phyloP scores from a whole-genome alignment of 176 grass and related monocot genomes.

The Zizania latifolia region DNA sequence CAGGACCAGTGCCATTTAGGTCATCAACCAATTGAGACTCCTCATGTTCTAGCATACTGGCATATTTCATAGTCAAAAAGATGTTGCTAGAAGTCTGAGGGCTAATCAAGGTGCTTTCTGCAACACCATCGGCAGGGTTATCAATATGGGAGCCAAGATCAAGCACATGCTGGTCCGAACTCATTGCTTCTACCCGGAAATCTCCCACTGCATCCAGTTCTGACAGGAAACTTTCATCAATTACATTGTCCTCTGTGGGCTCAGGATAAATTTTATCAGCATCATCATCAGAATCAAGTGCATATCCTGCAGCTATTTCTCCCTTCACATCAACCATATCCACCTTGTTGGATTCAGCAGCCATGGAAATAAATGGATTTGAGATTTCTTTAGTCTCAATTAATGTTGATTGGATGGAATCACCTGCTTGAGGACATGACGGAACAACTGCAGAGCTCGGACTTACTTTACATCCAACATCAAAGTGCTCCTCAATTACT shows the following conservation, averaged over 20 bases:
- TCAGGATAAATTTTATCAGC: constrained; percentile 66
- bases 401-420: constrained; percentile 26
- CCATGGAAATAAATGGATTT: constrained; percentile 26
- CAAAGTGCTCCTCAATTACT: constrained; percentile 46
- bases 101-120: constrained; percentile 7
- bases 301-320: constrained; percentile 23
- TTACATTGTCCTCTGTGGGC: constrained; percentile 40
- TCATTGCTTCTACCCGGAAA: constrained; percentile 49
- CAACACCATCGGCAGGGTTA: constrained; percentile 28
- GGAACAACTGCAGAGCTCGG: constrained; percentile 14
- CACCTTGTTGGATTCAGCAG: constrained; percentile 21
- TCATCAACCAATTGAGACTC: constrained; percentile 25
- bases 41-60: constrained; percentile 4
- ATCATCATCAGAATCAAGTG: constrained; percentile 71
- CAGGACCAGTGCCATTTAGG: constrained; percentile 14
- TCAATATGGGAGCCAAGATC: constrained; percentile 13
- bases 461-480: constrained; percentile 28
- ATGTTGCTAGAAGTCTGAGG: constrained; percentile 13
- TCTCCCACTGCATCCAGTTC: constrained; percentile 71
- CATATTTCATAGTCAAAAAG: constrained; percentile 18
- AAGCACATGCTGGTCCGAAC: constrained; percentile 27
- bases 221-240: constrained; percentile 68
- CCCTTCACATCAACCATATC: constrained; percentile 27
- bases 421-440: constrained; percentile 10
- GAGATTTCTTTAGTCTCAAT: constrained; percentile 15